Percentiles rank a stretch among this genome's conserved stretches.
Conservation (phyloP, 1,284 basidiomycete species). For the Ustilago trichophora region DNA sequence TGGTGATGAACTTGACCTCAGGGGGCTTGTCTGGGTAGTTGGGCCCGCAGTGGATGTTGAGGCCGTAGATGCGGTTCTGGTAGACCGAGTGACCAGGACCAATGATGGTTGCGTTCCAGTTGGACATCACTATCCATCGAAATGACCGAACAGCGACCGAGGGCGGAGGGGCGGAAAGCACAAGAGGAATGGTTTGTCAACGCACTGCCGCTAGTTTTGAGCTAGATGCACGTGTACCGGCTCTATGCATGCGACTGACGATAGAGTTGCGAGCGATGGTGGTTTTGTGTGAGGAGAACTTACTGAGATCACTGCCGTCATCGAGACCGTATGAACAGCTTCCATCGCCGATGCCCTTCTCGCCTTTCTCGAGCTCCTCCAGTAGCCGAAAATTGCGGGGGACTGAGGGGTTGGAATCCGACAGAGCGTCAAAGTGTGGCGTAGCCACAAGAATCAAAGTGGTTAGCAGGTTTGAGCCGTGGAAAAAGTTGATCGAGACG, state of each 20-base stretch:
- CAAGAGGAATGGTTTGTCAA: too few species aligned
- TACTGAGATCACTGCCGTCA: slow-evolving; percentile 62
- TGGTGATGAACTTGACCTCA: slow-evolving; percentile 82
- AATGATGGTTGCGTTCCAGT: slow-evolving; percentile 99
- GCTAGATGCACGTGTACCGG: too few species aligned
- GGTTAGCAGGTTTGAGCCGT: too few species aligned
- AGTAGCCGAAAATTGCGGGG: slow-evolving; percentile 91
- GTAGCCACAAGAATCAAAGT: too few species aligned
- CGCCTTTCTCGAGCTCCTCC: slow-evolving; percentile 96
- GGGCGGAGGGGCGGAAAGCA: too few species aligned
- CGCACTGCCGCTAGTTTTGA: too few species aligned
- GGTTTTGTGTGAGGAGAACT: slow-evolving; percentile 14
- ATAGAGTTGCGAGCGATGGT: background rate
- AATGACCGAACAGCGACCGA: background rate
- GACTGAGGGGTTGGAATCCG: slow-evolving; percentile 74
- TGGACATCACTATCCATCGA: slow-evolving; percentile 74
- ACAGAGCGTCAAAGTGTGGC: too few species aligned
- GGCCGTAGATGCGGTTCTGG: slow-evolving; percentile 97
- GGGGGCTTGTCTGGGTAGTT: slow-evolving; percentile 84
- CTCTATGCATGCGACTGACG: too few species aligned
- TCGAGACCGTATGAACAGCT: slow-evolving; percentile 86
- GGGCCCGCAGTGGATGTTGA: slow-evolving; percentile 86
- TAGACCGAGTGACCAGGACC: slow-evolving; percentile 93
- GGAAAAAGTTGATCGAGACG: too few species aligned
- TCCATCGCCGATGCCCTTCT: slow-evolving; percentile 98